Base-by-base conservation (phyloP, 2,329 filamentous ascomycete genomes). In the Paecilomyces fulvus region DNA sequence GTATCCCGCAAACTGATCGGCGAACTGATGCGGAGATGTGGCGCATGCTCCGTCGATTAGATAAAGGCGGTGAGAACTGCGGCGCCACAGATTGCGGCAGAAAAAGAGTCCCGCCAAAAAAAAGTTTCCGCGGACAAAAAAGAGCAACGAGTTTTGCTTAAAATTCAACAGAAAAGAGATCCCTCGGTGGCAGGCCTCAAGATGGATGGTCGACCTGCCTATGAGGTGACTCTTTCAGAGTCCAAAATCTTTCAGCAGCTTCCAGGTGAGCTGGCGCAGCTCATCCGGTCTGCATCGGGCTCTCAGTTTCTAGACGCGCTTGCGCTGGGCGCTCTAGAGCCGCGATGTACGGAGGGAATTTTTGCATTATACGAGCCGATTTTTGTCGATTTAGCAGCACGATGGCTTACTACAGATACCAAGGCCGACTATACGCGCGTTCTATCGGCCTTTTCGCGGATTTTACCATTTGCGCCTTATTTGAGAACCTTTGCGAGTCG, bases 381-480 rank as follows among this genome's bases (percentile, higher is more conserved):
- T 46, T 89, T 94, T 65, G 83, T 90, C 64, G 92, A 96, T 72
- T 79, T 95, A 52, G 90, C 88, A 72, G 88, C 90, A 59, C 80
- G 88, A 77, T 95, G 90, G 90, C 77, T 88, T 53, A 63, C 64
- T 33, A 65, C 68, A 49, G 66, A 74, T 60, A 60, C 65, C 51
- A 62, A 69, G 52, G 58, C 63, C 55, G 68, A 73, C 60, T 66
- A 64, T 59, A 61, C 70, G 57, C 67, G 67, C 58, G 68, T 87
- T 54, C 80, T 92, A 60, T 81, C 86, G 56, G 87, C 89, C 30
- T 88, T 96, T 75, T 87, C 89, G 59, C 83, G 88, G 66, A 80
- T 96, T 60, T 72, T 96, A 64, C 89, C 90, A 17, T 86, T 94
- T 77, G 88, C 89, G 62, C 88, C 90, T 53, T 84, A 92, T 68